A percentile compares a stretch with the other conserved stretches of the same genome.
Evolutionary conservation across 768 basidiomycete genomes (phyloP).

Genomic region (Kwoniella dejecticola): DNA sequence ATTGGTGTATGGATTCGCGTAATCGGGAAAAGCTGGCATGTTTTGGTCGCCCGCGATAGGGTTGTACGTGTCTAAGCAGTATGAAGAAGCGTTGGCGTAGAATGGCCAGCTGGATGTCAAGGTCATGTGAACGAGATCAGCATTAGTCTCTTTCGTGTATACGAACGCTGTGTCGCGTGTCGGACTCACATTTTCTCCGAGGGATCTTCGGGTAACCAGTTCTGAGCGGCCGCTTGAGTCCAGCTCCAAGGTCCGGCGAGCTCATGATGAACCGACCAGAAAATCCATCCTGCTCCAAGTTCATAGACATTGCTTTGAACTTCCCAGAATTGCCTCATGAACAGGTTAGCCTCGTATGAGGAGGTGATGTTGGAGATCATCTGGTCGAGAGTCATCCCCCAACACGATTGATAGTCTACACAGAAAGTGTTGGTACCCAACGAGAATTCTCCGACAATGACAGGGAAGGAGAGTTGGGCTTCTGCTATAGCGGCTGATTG

Average conservation of each 20-base stretch:
- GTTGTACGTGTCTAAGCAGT: slow-evolving; percentile 28
- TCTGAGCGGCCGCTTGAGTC: slow-evolving; percentile 45
- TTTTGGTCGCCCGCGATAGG: slow-evolving; percentile 38
- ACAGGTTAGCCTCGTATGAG: slow-evolving; percentile 39
- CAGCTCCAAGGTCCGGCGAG: slow-evolving; percentile 44
- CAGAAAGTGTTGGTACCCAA: slow-evolving; percentile 47
- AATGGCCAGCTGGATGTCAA: slow-evolving; percentile 28
- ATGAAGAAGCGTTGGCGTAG: slow-evolving; percentile 22
- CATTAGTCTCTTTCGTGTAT: too few relatives aligned
- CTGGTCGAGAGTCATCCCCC: slow-evolving; percentile 26
- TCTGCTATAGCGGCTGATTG: slow-evolving; percentile 22
- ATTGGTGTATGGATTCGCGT: slow-evolving; percentile 29
- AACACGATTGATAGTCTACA: slow-evolving; percentile 48
- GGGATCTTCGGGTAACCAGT: slow-evolving; percentile 47
- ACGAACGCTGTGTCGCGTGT: too few relatives aligned
- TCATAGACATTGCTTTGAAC: slow-evolving; percentile 46
- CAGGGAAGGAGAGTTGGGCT: slow-evolving; percentile 39
- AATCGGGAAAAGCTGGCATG: slow-evolving; percentile 33
- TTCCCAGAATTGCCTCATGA: slow-evolving; percentile 49
- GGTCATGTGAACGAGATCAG: neutral
- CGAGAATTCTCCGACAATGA: slow-evolving; percentile 48
- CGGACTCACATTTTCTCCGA: slow-evolving; percentile 40
- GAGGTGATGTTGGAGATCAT: slow-evolving; percentile 35
- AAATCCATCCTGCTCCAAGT: slow-evolving; percentile 45
- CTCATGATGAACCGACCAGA: slow-evolving; percentile 37